Percentiles rank a stretch among this genome's conserved stretches.
Evolutionary conservation across 257 asterid species (phyloP).

Genomic region (Dorcoceras hygrometricum): DNA sequence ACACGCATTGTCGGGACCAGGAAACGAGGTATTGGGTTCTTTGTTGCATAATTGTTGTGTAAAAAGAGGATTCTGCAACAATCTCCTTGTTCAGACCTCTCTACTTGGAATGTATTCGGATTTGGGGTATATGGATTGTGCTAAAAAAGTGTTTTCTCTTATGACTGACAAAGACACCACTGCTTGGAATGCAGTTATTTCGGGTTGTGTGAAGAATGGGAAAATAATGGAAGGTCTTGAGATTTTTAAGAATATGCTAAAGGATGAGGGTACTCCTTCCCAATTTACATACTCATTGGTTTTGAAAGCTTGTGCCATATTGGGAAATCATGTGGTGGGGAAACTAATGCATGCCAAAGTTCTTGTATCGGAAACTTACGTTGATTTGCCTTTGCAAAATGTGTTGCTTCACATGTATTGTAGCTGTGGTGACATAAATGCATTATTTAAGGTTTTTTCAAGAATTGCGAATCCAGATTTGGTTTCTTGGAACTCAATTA

Average conservation of each 20-base stretch:
- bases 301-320: constrained; percentile 66
- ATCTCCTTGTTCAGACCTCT: constrained; percentile 58
- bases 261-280: constrained; percentile 38
- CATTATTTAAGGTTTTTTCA: constrained; percentile 45
- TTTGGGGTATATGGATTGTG: constrained; percentile 45
- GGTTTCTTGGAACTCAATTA: constrained; percentile 89
- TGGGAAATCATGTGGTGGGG: constrained; percentile 45
- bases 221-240: constrained; percentile 41
- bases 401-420: constrained; percentile 77
- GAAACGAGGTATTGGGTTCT: constrained; percentile 40
- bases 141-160: constrained; percentile 43
- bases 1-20: constrained; percentile 54
- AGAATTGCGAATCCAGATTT: constrained; percentile 58
- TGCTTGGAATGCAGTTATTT: constrained; percentile 68
- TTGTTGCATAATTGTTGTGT: constrained; percentile 49
- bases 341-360: constrained; percentile 53
- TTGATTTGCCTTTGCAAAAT: constrained; percentile 70
- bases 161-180: constrained; percentile 53
- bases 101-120: constrained; percentile 64
- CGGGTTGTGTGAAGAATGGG: constrained; percentile 55
- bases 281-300: constrained; percentile 68
- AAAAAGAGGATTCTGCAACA: constrained; percentile 48
- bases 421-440: constrained; percentile 49
- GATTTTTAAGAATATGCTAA: constrained; percentile 43
- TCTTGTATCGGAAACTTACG: constrained; percentile 38